These are phyloP conservation scores for Hebeloma cylindrosporum DNA, from an alignment of 768 basidiomycete genomes.

Conservation along the genomic window DNA sequence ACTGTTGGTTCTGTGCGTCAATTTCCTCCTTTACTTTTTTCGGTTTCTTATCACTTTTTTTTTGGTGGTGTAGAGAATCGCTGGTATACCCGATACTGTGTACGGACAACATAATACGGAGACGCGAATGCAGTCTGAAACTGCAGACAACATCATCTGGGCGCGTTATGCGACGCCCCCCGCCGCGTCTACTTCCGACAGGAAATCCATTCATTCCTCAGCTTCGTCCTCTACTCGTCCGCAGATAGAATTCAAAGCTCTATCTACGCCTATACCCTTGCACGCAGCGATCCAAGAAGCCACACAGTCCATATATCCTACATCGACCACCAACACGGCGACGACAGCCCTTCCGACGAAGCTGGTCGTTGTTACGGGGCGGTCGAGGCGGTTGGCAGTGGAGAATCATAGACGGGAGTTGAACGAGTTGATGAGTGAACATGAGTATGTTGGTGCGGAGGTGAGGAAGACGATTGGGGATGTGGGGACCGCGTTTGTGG, in stretches of 20 bases:
- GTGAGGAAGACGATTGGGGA: conserved; percentile 86
- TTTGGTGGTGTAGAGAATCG: conserved; percentile 27
- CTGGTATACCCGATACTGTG: conserved; percentile 63
- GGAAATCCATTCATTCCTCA: conserved; percentile 17
- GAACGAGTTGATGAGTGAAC: conserved; percentile 56
- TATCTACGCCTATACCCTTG: conserved; percentile 57
- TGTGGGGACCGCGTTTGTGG: conserved; percentile 74
- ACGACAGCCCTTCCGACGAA: conserved; percentile 12
- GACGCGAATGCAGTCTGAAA: conserved; percentile 72
- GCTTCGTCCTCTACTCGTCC: conserved; percentile 38
- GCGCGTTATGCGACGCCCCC: conserved; percentile 47
- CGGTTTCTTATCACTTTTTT: not conserved
- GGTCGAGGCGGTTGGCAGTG: conserved; percentile 70
- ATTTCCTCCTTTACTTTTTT: not conserved
- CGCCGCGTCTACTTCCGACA: conserved; percentile 6
- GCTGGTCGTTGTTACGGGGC: conserved; percentile 68
- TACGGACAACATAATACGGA: conserved; percentile 67
- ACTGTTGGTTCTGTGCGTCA: conserved; percentile 51
- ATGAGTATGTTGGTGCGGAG: conserved; percentile 56
- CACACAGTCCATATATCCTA: too few species aligned
- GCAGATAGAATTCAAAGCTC: conserved; percentile 63
- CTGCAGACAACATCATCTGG: conserved; percentile 83
- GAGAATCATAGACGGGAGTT: conserved; percentile 76
- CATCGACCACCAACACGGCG: too few species aligned
- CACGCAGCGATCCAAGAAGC: conserved; percentile 56